These are phyloP conservation scores for Leccinum idahoense DNA, from an alignment of 1,284 basidiomycete genomes.

Conservation along the genomic window DNA sequence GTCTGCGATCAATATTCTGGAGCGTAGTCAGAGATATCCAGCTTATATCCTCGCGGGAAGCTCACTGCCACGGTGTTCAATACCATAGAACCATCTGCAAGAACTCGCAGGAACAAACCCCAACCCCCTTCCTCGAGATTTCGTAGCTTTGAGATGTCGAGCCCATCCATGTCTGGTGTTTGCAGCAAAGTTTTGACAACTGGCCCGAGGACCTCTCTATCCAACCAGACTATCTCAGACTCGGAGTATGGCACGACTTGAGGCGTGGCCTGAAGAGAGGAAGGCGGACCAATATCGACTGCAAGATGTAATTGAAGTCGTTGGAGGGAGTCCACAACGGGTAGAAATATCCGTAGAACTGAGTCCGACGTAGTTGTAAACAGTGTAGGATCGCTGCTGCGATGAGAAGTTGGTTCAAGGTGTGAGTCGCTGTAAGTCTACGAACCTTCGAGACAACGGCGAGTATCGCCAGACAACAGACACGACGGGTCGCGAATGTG, in stretches of 20 bases:
- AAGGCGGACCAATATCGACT: conserved; percentile 57
- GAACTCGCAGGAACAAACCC: conserved; percentile 74
- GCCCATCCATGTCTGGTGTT: conserved; percentile 25
- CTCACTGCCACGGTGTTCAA: conserved; percentile 73
- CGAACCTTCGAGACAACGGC: conserved; percentile 61
- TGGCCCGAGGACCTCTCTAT: conserved; percentile 51
- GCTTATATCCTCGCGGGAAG: background rate
- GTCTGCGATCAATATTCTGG: conserved; percentile 84
- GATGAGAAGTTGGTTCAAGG: conserved; percentile 11
- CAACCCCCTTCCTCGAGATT: conserved; percentile 67
- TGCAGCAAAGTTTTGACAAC: conserved; percentile 40
- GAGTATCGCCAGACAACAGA: conserved; percentile 68
- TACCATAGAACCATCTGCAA: conserved; percentile 66
- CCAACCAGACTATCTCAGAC: conserved; percentile 61
- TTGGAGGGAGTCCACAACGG: conserved; percentile 82
- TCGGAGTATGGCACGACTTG: conserved; percentile 27
- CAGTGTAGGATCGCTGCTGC: conserved; percentile 69
- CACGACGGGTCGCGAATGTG: conserved; percentile 61
- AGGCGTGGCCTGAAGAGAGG: conserved; percentile 31
- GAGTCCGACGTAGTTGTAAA: conserved; percentile 76
- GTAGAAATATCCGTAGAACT: conserved; percentile 77
- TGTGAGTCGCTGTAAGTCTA: background rate
- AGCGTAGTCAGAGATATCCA: conserved; percentile 11
- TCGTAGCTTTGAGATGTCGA: conserved; percentile 43
- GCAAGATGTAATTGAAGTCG: conserved; percentile 81